Evolutionary conservation across 768 basidiomycete species (phyloP).

Genomic region (Fomitopsis pulvina): DNA sequence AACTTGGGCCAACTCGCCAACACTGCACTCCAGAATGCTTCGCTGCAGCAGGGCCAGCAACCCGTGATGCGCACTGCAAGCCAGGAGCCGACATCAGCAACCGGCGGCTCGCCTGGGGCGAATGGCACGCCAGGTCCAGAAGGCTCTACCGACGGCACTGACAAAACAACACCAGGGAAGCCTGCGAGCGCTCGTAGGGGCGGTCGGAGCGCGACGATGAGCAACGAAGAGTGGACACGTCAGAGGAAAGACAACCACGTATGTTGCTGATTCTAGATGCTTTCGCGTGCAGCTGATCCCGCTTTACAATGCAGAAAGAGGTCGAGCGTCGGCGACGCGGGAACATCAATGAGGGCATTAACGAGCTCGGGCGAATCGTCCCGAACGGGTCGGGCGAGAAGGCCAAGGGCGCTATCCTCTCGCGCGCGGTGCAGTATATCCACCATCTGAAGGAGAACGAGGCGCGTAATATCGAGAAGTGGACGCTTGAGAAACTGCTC

Average conservation of each 20-base stretch:
- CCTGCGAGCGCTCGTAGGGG: slow-evolving; percentile 14
- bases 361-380: slow-evolving; percentile 81
- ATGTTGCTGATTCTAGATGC: slow-evolving; percentile 9
- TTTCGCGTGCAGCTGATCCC: background rate
- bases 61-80: slow-evolving; percentile 2
- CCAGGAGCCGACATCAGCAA: slow-evolving; percentile 6
- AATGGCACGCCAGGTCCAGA: slow-evolving; percentile 1
- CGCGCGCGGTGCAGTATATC: slow-evolving; percentile 87
- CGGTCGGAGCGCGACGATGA: slow-evolving; percentile 24
- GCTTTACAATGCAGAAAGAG: slow-evolving; percentile 67
- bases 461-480: slow-evolving; percentile 85
- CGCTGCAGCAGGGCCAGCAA: slow-evolving; percentile 2
- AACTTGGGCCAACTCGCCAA: slow-evolving; percentile 18
- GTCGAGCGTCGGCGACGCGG: slow-evolving; percentile 92
- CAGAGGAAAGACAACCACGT: slow-evolving; percentile 42
- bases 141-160: slow-evolving; percentile 1
- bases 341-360: slow-evolving; percentile 96
- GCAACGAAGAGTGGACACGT: slow-evolving; percentile 34
- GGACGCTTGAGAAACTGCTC: slow-evolving; percentile 87
- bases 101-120: slow-evolving; percentile 7
- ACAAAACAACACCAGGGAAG: slow-evolving; percentile 6
- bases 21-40: slow-evolving; percentile 11
- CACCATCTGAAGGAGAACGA: slow-evolving; percentile 88
- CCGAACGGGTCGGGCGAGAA: slow-evolving; percentile 85
- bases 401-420: slow-evolving; percentile 84